A percentile compares a stretch with the other conserved stretches of the same genome.
Conservation (phyloP, 139 green algal species). For the Raphidocelis subcapitata region DNA sequence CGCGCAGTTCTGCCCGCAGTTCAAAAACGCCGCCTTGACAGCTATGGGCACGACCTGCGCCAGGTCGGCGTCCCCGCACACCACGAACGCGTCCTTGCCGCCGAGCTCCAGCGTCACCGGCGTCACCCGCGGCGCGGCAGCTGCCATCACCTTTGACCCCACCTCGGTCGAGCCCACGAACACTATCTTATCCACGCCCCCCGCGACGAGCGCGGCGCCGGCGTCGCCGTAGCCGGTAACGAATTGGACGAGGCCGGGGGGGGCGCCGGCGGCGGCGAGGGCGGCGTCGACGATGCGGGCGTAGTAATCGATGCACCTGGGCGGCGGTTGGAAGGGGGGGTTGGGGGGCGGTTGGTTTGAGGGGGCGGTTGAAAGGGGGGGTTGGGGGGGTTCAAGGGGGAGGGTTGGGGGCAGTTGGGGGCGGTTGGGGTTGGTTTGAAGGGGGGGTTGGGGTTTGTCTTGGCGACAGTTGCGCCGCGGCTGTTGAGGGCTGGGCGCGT, state of each 20-base stretch:
- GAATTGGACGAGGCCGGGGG: conserved; percentile 89
- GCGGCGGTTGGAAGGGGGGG: background rate
- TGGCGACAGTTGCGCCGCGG: no score
- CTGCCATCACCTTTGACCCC: conserved; percentile 74
- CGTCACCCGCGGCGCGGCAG: conserved; percentile 79
- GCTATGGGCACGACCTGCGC: conserved; percentile 76
- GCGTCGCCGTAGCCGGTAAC: conserved; percentile 90
- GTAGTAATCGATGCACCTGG: conserved; percentile 83
- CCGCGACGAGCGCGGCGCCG: conserved; percentile 85
- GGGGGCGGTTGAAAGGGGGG: background rate
- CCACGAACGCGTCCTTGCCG: conserved; percentile 96
- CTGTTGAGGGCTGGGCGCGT: no score
- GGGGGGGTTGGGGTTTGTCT: no score
- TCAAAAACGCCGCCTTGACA: conserved; percentile 89
- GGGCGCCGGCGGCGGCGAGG: conserved; percentile 81
- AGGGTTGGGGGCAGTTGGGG: no score
- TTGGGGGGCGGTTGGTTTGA: background rate
- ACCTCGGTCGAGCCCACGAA: conserved; percentile 81
- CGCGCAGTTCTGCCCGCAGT: conserved; percentile 95
- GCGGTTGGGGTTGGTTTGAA: no score
- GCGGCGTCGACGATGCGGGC: conserved; percentile 77
- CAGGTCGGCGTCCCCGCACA: conserved; percentile 89
- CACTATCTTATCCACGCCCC: conserved; percentile 86
- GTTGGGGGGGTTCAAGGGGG: background rate
- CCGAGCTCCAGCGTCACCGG: conserved; percentile 96